Conservation (phyloP, 495 filamentous ascomycete species). For the Hypoxylon crocopeplum region DNA sequence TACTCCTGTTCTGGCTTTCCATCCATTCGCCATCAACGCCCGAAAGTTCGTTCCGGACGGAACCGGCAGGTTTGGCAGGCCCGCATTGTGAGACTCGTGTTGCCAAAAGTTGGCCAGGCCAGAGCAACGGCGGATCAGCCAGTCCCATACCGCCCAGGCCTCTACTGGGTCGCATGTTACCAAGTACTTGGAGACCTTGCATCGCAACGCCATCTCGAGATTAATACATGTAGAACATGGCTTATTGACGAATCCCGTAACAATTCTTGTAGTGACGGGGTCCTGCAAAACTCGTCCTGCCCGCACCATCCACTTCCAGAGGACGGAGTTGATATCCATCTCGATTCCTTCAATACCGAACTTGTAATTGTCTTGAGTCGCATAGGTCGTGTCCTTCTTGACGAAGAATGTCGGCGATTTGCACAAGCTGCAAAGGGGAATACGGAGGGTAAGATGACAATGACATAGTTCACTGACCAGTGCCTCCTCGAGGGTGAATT, state of each 20-base stretch:
- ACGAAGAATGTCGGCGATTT: slow-evolving; percentile 4
- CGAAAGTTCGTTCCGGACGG: background rate
- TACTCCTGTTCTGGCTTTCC: slow-evolving; percentile 11
- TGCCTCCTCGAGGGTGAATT: too few species aligned
- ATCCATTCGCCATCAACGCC: slow-evolving; percentile 5
- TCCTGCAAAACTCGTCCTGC: background rate
- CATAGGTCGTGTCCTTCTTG: background rate
- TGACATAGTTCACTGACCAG: too few species aligned
- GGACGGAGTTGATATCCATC: slow-evolving; percentile 9
- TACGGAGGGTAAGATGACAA: too few species aligned
- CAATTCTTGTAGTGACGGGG: background rate
- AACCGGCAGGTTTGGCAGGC: background rate
- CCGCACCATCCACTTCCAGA: slow-evolving; percentile 15
- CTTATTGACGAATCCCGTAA: slow-evolving; percentile 13
- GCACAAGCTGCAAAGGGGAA: slow-evolving; percentile 22
- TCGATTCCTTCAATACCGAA: slow-evolving; percentile 2
- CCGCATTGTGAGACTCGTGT: background rate
- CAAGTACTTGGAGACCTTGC: background rate
- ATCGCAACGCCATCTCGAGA: slow-evolving; percentile 1
- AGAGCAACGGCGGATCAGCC: slow-evolving; percentile 6
- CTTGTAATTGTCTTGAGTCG: background rate
- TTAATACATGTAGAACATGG: slow-evolving; percentile 16
- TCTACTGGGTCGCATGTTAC: background rate
- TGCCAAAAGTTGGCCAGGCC: slow-evolving; percentile 9
- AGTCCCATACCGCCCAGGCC: slow-evolving; percentile 22